Evolutionary conservation across 345 rosid genomes (phyloP), one percentile per base, ranked within the genome.

Genomic region (Salix suchowensis): DNA sequence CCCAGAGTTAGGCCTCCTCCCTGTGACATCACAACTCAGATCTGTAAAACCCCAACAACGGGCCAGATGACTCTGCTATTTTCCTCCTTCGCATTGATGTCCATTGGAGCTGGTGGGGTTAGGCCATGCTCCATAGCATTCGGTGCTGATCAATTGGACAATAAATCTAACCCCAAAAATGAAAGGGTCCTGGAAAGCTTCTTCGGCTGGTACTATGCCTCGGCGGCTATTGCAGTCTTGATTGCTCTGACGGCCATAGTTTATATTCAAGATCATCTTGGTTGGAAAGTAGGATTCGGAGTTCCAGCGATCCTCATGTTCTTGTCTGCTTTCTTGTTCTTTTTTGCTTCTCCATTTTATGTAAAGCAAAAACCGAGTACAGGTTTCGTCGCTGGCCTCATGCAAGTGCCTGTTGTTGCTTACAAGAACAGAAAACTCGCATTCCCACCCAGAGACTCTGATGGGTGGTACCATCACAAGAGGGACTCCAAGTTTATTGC

Each of bases 81-180:
- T 32, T 79, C 83, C 39, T 83, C 92, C 7, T 82, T 89, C 52
- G 88, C 86, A 32, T 82, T 88, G 68, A 86, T 91, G 26, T 82
- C 96, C 30, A 81, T 84, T 8, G 96, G 96, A 39, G 89, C 96
- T 34, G 96, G 96, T 21, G 96, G 94, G 39, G 79, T 91, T 69
- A 87, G 92, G 78, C 93, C 96, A 1, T 89, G 92, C 76, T 91
- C 96, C 10, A 66, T 91, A 58, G 96, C 94, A 44, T 91, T 88
- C 84, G 96, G 94, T 64, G 96, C 96, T 67, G 90, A 91, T 65
- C 92, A 91, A 74, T 77, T 91, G 77, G 94, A 82, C 21, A 86
- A 87, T 74, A 88, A 79, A 72, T 82, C 89, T 30, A 86, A 88
- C 46, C 89, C 89, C 6, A 88, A 86, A 67, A 88, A 90, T 11